A percentile compares a stretch with the other conserved stretches of the same genome.
Conservation (phyloP, 2,329 filamentous ascomycete species). For the Fusarium sp. region DNA sequence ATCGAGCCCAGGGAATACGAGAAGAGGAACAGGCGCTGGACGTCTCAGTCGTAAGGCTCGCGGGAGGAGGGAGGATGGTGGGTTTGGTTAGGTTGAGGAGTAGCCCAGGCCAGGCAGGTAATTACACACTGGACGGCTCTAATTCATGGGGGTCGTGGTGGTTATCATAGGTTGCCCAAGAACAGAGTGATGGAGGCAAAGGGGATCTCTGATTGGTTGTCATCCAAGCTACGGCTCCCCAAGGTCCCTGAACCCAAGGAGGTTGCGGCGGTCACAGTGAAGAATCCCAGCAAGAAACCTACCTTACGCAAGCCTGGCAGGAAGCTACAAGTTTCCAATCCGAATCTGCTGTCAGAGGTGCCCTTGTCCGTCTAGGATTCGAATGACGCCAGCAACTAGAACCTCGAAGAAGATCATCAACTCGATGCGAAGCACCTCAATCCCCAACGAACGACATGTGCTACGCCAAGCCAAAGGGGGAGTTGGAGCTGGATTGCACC, state of each 20-base stretch:
- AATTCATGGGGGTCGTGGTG: conserved; percentile 13
- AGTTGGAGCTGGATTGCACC: neutral
- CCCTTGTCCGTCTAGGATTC: neutral
- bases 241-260: neutral
- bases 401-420: neutral
- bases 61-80: conserved; percentile 27
- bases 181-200: conserved; percentile 29
- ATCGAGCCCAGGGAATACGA: conserved; percentile 16
- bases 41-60: conserved; percentile 36
- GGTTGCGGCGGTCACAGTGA: neutral
- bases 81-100: conserved; percentile 28
- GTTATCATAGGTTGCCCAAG: conserved; percentile 35
- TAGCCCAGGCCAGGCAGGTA: neutral
- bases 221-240: neutral
- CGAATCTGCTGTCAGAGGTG: neutral
- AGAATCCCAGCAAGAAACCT: neutral
- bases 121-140: conserved; percentile 4
- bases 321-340: neutral
- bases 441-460: neutral
- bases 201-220: conserved; percentile 17
- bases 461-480: neutral
- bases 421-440: neutral
- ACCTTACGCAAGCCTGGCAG: neutral
- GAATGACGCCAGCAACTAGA: conserved; percentile 15
- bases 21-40: conserved; percentile 22